Percentiles rank a stretch among this genome's conserved stretches.
phyloP scores from a whole-genome alignment of 2,329 filamentous ascomycete genomes.

The Phaeosphaeria sp. region DNA sequence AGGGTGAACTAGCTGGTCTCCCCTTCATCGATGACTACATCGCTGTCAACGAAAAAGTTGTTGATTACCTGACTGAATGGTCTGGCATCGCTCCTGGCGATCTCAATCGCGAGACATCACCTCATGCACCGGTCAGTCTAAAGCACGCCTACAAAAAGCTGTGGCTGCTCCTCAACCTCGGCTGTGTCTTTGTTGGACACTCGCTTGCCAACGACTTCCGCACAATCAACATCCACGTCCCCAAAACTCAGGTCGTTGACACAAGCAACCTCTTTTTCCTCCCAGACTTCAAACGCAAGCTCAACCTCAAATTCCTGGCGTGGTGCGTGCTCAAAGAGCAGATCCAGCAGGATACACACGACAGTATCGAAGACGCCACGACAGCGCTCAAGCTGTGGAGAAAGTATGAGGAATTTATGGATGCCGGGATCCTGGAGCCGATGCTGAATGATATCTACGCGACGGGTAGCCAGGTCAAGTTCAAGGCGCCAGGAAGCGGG shows the following conservation, averaged over 20 bases:
- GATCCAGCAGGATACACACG: conserved; percentile 91
- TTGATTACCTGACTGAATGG: conserved; percentile 94
- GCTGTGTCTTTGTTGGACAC: conserved; percentile 92
- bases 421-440: conserved; percentile 80
- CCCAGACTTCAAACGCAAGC: conserved; percentile 78
- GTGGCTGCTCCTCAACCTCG: conserved; percentile 93
- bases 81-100: conserved; percentile 89
- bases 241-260: conserved; percentile 87
- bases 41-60: conserved; percentile 84
- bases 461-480: conserved; percentile 62
- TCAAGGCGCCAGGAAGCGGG: conserved; percentile 42
- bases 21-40: conserved; percentile 99
- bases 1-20: conserved; percentile 76
- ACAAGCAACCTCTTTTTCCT: conserved; percentile 93
- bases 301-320: conserved; percentile 88
- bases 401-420: conserved; percentile 88
- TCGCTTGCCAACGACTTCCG: conserved; percentile 95
- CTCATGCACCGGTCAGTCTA: conserved; percentile 82
- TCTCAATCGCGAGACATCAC: conserved; percentile 77
- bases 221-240: conserved; percentile 97
- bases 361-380: conserved; percentile 92
- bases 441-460: conserved; percentile 88
- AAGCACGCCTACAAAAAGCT: conserved; percentile 98
- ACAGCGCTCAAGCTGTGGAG: conserved; percentile 88
- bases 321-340: conserved; percentile 88